Percentiles rank a stretch among this genome's conserved stretches.
phyloP scores from a whole-genome alignment of 2,329 filamentous ascomycete genomes.

The Periconia sp. region DNA sequence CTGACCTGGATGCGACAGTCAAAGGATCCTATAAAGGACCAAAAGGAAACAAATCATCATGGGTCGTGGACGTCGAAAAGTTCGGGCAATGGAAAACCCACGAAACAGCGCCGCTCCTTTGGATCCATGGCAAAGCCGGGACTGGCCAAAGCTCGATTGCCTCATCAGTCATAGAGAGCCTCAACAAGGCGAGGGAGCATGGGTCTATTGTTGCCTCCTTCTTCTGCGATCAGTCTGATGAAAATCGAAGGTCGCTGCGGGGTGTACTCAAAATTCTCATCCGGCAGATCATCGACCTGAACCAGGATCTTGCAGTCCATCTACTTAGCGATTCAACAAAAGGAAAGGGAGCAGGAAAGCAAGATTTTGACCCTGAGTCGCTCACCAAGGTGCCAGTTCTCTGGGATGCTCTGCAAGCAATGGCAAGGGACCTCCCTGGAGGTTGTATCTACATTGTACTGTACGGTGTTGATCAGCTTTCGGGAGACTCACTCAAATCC shows the following conservation, averaged over 20 bases:
- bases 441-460: conserved; percentile 24
- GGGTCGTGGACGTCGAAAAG: conserved; percentile 16
- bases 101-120: conserved; percentile 17
- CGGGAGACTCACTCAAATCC: conserved; percentile 22
- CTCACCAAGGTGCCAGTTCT: conserved; percentile 19
- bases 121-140: conserved; percentile 30
- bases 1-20: conserved; percentile 20
- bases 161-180: conserved; percentile 22
- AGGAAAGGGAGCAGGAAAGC: conserved; percentile 19
- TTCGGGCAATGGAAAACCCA: conserved; percentile 21
- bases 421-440: conserved; percentile 14
- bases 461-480: conserved; percentile 26
- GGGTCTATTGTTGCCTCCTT: conserved; percentile 23
- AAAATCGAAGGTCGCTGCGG: conserved; percentile 19
- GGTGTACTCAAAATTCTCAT: conserved; percentile 23
- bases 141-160: conserved; percentile 26
- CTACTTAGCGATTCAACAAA: conserved; percentile 26
- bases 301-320: conserved; percentile 25
- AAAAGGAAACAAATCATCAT: conserved; percentile 16
- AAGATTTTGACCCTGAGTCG: conserved; percentile 22
- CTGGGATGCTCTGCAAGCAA: conserved; percentile 26
- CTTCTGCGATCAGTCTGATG: conserved; percentile 30
- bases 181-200: conserved; percentile 9
- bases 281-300: conserved; percentile 22
- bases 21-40: conserved; percentile 18